Evolutionary conservation across 768 basidiomycete species (phyloP).

Genomic region (Xanthoconium purpureum): DNA sequence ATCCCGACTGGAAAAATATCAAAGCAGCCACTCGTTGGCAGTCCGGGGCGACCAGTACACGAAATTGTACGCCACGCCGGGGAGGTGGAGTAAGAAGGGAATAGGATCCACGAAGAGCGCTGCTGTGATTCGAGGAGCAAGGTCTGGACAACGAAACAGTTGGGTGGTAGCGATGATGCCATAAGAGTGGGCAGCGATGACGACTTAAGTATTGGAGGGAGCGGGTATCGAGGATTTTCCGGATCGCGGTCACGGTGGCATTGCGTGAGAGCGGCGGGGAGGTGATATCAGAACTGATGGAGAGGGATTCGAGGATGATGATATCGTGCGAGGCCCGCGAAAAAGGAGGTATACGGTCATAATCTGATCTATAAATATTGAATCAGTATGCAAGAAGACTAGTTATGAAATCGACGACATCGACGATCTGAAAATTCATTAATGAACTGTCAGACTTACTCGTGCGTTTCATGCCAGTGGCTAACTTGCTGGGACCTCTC

Average conservation of each 20-base stretch:
- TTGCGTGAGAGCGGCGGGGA: constrained; percentile 42
- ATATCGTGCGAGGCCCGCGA: constrained; percentile 52
- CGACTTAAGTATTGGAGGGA: constrained; percentile 36
- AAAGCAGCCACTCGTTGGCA: constrained; percentile 63
- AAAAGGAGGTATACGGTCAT: constrained; percentile 52
- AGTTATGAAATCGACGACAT: constrained; percentile 45
- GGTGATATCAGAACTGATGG: constrained; percentile 61
- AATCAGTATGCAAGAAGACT: constrained; percentile 11
- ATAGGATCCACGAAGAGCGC: constrained; percentile 62
- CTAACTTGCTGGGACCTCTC: too few species aligned
- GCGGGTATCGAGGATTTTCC: constrained; percentile 44
- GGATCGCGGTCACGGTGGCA: constrained; percentile 42
- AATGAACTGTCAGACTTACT: background rate
- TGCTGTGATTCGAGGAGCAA: constrained; percentile 38
- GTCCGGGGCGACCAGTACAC: constrained; percentile 53
- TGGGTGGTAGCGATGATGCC: constrained; percentile 58
- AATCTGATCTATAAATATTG: constrained; percentile 52
- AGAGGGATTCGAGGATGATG: constrained; percentile 56
- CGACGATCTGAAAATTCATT: constrained; percentile 44
- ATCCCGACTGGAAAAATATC: constrained; percentile 66
- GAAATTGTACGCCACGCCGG: constrained; percentile 63
- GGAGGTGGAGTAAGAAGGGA: constrained; percentile 59
- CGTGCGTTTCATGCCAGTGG: too few species aligned
- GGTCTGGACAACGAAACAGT: constrained; percentile 41
- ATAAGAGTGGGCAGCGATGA: constrained; percentile 58